Percentiles rank a stretch among this genome's conserved stretches.
Conservation (phyloP, 2,329 filamentous ascomycete species). For the Fusarium virguliforme region DNA sequence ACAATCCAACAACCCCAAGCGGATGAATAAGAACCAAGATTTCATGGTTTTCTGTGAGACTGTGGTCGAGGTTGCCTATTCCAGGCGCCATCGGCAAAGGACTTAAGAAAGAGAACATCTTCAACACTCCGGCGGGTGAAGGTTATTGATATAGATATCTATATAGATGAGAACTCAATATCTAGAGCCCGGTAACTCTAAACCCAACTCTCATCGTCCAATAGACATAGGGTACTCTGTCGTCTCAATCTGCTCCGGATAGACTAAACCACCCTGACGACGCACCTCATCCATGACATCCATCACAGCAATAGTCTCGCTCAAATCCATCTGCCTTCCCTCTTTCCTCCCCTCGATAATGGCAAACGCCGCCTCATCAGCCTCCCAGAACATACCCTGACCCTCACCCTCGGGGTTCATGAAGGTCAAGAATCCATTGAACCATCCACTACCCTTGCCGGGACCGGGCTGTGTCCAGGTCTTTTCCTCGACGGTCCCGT, state of each 20-base stretch:
- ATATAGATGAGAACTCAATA: no score
- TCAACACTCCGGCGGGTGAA: no score
- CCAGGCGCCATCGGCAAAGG: no score
- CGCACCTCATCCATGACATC: slow-evolving; percentile 73
- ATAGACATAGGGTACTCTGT: slow-evolving; percentile 19
- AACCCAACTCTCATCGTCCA: not conserved
- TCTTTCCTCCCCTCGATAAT: slow-evolving; percentile 82
- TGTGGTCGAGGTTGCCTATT: no score
- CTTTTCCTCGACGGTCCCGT: slow-evolving; percentile 63
- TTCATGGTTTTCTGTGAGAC: no score
- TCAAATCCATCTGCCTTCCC: slow-evolving; percentile 77
- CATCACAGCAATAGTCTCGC: slow-evolving; percentile 88
- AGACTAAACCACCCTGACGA: slow-evolving; percentile 66
- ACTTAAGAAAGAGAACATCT: no score
- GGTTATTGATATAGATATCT: no score
- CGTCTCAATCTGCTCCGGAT: slow-evolving; percentile 59
- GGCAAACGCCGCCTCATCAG: slow-evolving; percentile 81
- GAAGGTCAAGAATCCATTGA: slow-evolving; percentile 26
- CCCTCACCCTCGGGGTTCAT: slow-evolving; percentile 68
- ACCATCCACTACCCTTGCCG: slow-evolving; percentile 35
- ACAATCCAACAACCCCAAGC: no score
- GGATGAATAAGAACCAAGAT: no score
- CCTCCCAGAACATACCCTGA: slow-evolving; percentile 90
- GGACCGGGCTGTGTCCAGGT: slow-evolving; percentile 68
- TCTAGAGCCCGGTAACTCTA: not conserved